phyloP scores from a whole-genome alignment of 495 filamentous ascomycete species.

The Cairneyella variabilis region DNA sequence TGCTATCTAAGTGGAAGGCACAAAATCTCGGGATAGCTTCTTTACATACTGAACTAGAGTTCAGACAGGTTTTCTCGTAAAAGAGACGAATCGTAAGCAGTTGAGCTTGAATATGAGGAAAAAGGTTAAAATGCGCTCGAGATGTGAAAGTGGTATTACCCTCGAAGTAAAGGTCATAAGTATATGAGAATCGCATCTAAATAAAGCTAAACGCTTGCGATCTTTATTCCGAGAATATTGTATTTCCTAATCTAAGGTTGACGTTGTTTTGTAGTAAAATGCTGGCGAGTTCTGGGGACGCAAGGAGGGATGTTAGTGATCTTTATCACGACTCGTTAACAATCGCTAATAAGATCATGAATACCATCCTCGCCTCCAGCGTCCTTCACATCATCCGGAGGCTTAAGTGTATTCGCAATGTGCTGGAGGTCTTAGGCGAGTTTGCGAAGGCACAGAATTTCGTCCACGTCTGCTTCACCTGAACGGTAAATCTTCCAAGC shows the following conservation, averaged over 20 bases:
- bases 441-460: too few species aligned
- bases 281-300: slow-evolving; percentile 1
- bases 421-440: too few species aligned
- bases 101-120: neutral
- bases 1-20: slow-evolving; percentile 2
- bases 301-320: too few species aligned
- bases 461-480: too few species aligned
- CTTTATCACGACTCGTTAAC: too few species aligned
- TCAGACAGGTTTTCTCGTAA: neutral
- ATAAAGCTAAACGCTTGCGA: neutral
- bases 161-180: neutral
- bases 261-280: slow-evolving; percentile 1
- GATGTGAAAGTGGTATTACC: slow-evolving; percentile 1
- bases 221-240: slow-evolving; percentile 1
- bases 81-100: neutral
- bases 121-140: neutral
- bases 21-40: slow-evolving; percentile 2
- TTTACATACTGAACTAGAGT: neutral
- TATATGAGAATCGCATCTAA: slow-evolving; percentile 4
- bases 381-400: too few species aligned
- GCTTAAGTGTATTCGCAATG: too few species aligned
- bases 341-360: too few species aligned
- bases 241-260: slow-evolving; percentile 1
- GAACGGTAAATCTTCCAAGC: too few species aligned
- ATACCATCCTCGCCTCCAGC: too few species aligned